Evolutionary conservation across 2,329 filamentous ascomycete genomes (phyloP), one percentile per base, ranked within the genome.

Genomic region (Colletotrichum cuscutae): DNA sequence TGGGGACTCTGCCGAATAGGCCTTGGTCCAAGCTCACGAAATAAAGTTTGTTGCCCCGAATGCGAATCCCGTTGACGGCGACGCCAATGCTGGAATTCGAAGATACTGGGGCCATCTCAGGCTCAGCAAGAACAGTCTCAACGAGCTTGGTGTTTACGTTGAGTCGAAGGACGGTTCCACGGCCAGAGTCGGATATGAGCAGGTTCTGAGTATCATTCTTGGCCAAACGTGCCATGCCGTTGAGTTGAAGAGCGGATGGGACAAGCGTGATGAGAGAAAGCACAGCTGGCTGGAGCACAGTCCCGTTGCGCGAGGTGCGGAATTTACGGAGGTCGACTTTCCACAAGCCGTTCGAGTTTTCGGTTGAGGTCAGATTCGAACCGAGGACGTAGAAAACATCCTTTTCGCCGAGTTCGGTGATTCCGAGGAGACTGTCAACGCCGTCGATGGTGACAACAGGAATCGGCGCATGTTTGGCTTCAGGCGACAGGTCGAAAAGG

Each of bases 141-240:
- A 74, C 67, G 1, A 24, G 12, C 11, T 75, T 76, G 1, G 74
- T 76, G 3, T 9, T 3, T 0, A 76, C 75, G 30, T 77, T 58
- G 2, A 75, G 49, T 24, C 75, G 73, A 46, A 71, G 62, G 26
- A 78, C 57, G 5, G 53, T 68, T 0, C 78, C 77, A 1, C 42
- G 60, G 12, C 64, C 64, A 37, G 76, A 77, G 26, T 77, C 77
- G 1, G 72, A 77, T 49, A 74, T 75, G 46, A 79, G 68, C 7
- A 79, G 58, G 26, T 74, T 72, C 28, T 75, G 62, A 2, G 67
- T 61, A 28, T 69, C n/a, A 1, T 62, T 32, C 0, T 71, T 75
- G 11, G 54, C 37, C 3, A 79, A 68, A 2, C 69, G 71, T 4
- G 71, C 65, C 73, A 79, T 74, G 66, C 78, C 77, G 52, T 78